Base-by-base conservation (phyloP, 1,284 basidiomycete genomes). In the Rhodotorula glutinis region DNA sequence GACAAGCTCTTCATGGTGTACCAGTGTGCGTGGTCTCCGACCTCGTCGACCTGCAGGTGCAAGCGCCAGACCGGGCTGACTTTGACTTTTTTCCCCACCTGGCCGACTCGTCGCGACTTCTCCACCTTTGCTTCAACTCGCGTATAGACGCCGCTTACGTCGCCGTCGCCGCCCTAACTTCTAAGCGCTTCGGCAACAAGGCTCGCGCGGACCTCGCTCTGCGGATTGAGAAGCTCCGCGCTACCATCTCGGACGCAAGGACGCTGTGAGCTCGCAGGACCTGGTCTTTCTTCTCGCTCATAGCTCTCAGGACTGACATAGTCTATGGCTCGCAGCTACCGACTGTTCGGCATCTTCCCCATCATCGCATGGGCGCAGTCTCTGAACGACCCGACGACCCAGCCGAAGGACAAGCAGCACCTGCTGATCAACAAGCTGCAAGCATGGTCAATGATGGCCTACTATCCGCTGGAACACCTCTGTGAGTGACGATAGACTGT, bases 371-470 rank as follows among this genome's bases (percentile, higher is more conserved):
- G 75, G 75, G 66, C 71, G 4, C 71, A 73, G 56, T 71, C 71
- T 27, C 67, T 76, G 27, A 71, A 76, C 59, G 66, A 73, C 43
- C 69, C 67, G 8, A 60, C 69, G 19, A 53, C 65, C 21, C 60
- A 67, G 38, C 62, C 70, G 27, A 55, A 84, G 86, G 61, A 88
- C 84, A 53, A 43, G 54, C 66, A 63, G 53, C 33, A 73, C 10
- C 41, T 63, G 44, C 33, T 58, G 14, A 88, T 92, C 57, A 88
- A 92, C 75, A 86, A 88, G 33, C 80, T 90, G 14, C 90, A 92
- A 77, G 89, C 87, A 25, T 89, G 88, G 87, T 85, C 87, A 1
- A 91, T 92, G 89, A 80, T 92, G 25, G 83, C 81, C 2, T 92
- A 88, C 80, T 92, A 88, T 75, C 89, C 89, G 2, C 82, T 92